phyloP scores from a whole-genome alignment of 1,284 basidiomycete species.

The Cutaneotrichosporon sp. region DNA sequence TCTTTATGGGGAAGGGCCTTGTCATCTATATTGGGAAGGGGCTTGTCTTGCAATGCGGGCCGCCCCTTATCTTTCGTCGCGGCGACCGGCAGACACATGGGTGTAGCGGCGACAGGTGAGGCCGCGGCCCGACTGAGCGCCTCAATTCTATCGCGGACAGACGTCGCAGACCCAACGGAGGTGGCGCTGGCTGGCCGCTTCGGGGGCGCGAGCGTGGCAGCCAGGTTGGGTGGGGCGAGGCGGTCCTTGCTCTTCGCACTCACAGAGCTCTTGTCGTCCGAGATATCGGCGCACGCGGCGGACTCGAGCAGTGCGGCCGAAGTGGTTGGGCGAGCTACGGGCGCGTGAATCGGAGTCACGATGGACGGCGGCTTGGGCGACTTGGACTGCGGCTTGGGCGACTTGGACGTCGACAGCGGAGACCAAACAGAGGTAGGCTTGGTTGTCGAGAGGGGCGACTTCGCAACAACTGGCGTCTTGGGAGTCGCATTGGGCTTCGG shows the following conservation, averaged over 20 bases:
- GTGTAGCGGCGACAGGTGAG: background rate
- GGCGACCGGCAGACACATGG: background rate
- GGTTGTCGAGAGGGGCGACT: background rate
- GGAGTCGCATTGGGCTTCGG: background rate
- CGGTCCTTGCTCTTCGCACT: no score
- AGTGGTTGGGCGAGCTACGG: background rate
- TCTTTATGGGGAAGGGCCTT: no score
- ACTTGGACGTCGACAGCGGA: background rate
- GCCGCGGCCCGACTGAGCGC: background rate
- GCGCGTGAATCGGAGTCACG: background rate
- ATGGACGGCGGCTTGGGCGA: background rate
- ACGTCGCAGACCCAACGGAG: background rate
- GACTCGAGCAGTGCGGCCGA: background rate
- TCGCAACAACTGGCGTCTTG: background rate
- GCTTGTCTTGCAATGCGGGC: no score
- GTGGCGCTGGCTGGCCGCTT: background rate
- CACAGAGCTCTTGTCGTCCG: no score
- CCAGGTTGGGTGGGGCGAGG: no score
- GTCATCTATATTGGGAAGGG: no score
- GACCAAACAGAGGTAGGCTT: background rate
- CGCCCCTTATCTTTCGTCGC: background rate
- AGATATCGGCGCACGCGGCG: no score
- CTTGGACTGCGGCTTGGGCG: constrained; percentile 2
- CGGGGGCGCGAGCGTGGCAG: no score
- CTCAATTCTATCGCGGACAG: background rate